Base-by-base conservation (phyloP, 106 monocot species). In the Apostasia ramifera region DNA sequence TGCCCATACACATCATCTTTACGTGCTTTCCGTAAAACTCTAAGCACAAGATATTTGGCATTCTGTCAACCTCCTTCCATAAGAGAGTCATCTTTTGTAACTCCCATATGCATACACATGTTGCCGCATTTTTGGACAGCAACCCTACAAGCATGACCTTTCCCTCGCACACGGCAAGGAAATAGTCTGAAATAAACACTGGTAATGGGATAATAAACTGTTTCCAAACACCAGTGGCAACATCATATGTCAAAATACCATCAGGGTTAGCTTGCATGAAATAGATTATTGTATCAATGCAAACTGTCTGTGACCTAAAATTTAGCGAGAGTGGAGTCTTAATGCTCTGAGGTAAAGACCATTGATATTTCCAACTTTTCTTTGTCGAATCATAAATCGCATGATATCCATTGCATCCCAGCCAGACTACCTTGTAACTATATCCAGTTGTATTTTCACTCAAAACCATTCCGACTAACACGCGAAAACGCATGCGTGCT, bases 51-150 rank as follows among this genome's bases (percentile, higher is more conserved):
- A 87, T 70, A 62, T 88, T 94, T 94, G 94, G 94, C 94, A 94
- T 94, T 91, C 94, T 94, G 94, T 94, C 94, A 69, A 94, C 94
- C 94, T 94, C 94, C 85, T 94, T 94, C 94, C 94, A 94, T 77
- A 94, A 74, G 72, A 94, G 87, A 57, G 91, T 94, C 94, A 94
- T 94, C 79, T 77, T 91, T 79, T 94, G 94, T 75, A 94, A 75
- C 88, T 94, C 94, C 94, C 94, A 94, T 55, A 94, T 58, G 66
- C 82, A 83, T 46, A 94, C 77, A 53, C 94, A 94, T 10, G 87
- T 91, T 52, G 80, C 91, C 2, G 87, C 87, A 78, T 94, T 94
- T 62, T 87, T 94, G 1, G 76, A 81, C 44, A 88, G 75, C 84
- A 94, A 59, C 10, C 94, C 94, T 47, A 94, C 88, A 7, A 94